These are phyloP conservation scores for Phytophthora tubulina DNA, from an alignment of 352 stramenopile species.

Conservation along the genomic window DNA sequence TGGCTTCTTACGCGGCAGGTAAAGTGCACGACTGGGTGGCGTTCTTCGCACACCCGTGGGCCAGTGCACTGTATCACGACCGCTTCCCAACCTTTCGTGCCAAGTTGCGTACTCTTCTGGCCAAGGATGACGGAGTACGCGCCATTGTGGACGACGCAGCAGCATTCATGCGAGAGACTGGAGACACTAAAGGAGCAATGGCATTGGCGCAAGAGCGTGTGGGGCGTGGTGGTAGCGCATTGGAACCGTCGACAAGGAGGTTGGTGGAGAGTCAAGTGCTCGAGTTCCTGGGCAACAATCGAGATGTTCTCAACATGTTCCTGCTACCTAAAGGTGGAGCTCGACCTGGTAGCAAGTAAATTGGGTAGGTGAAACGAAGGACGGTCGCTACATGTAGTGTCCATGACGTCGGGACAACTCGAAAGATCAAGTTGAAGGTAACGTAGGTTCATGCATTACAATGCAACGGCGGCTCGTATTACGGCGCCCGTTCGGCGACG, in stretches of 20 bases:
- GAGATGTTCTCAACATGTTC: conserved; percentile 87
- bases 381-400: conserved; percentile 3
- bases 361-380: background rate
- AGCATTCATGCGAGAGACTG: conserved; percentile 69
- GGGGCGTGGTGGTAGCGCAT: conserved; percentile 59
- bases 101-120: conserved; percentile 61
- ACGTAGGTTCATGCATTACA: conserved; percentile 15
- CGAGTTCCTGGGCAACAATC: conserved; percentile 78
- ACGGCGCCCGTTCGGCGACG: conserved; percentile 14
- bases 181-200: conserved; percentile 71
- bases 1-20: conserved; percentile 74
- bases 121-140: conserved; percentile 77
- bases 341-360: conserved; percentile 32
- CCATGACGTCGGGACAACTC: conserved; percentile 25
- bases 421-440: conserved; percentile 36
- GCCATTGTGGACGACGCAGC: conserved; percentile 70
- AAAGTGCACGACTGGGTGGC: conserved; percentile 86
- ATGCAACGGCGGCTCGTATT: conserved; percentile 18
- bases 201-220: conserved; percentile 73
- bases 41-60: conserved; percentile 88
- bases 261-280: conserved; percentile 83
- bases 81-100: conserved; percentile 79
- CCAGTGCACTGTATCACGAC: conserved; percentile 79
- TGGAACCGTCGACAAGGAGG: conserved; percentile 77
- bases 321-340: conserved; percentile 55